Evolutionary conservation across 2,329 filamentous ascomycete species (phyloP).

Genomic region (Penicillium sp.): DNA sequence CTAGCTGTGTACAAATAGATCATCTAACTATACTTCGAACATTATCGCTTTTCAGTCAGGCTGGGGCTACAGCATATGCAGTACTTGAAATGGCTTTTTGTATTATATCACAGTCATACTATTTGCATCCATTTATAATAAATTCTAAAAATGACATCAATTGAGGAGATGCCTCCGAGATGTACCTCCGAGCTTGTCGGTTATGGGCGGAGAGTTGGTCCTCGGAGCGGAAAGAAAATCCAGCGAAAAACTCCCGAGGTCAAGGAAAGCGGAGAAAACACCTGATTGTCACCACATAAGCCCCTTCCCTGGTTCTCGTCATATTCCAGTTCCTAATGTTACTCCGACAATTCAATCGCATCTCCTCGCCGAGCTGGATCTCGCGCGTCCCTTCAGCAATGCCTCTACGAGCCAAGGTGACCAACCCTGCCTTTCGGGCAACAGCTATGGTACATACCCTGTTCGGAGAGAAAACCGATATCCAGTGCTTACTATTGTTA

Average conservation of each 20-base stretch:
- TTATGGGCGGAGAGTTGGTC: slow-evolving; percentile 19
- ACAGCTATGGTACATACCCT: slow-evolving; percentile 50
- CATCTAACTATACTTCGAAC: neutral
- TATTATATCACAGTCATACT: neutral
- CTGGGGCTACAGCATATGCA: neutral
- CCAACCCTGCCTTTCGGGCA: slow-evolving; percentile 55
- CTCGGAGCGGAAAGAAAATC: slow-evolving; percentile 26
- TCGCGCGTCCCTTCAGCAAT: slow-evolving; percentile 54
- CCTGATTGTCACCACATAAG: slow-evolving; percentile 21
- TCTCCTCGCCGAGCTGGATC: slow-evolving; percentile 45
- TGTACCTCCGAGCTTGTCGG: slow-evolving; percentile 3
- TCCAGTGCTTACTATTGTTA: slow-evolving; percentile 24
- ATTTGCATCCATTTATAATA: neutral
- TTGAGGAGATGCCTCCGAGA: neutral
- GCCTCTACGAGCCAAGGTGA: slow-evolving; percentile 77
- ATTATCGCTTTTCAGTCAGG: neutral
- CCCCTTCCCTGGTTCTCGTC: slow-evolving; percentile 15
- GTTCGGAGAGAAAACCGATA: neutral
- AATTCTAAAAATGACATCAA: neutral
- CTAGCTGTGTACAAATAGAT: slow-evolving; percentile 12
- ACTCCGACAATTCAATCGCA: slow-evolving; percentile 38
- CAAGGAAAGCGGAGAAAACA: slow-evolving; percentile 28
- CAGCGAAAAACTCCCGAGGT: slow-evolving; percentile 28
- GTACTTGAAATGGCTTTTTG: neutral
- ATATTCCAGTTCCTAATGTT: slow-evolving; percentile 40